A percentile compares a stretch with the other conserved stretches of the same genome.
phyloP scores from a whole-genome alignment of 306 rosid genomes.

The Senna tora region DNA sequence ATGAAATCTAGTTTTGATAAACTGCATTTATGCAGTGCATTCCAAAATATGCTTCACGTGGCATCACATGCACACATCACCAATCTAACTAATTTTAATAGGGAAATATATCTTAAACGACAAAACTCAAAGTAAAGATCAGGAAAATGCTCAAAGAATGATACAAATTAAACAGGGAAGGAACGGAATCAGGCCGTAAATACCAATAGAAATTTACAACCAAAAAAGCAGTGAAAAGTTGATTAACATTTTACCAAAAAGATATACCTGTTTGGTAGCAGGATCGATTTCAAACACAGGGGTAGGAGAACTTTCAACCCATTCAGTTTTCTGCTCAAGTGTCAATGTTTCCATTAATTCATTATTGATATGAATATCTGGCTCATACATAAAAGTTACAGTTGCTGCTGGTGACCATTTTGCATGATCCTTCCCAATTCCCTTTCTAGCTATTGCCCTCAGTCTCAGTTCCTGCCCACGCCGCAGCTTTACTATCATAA shows the following conservation, averaged over 20 bases:
- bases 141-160: neutral
- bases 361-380: constrained; percentile 60
- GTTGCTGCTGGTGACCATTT: constrained; percentile 84
- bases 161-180: neutral
- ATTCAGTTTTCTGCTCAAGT: constrained; percentile 52
- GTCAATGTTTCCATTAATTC: constrained; percentile 67
- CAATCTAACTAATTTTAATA: neutral
- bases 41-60: constrained; percentile 10
- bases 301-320: constrained; percentile 70
- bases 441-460: constrained; percentile 71
- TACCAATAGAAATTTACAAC: neutral
- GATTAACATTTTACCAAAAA: too few species aligned
- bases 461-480: constrained; percentile 70
- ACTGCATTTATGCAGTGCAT: constrained; percentile 1
- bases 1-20: neutral
- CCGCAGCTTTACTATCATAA: constrained; percentile 68
- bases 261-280: constrained; percentile 52
- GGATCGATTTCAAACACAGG: constrained; percentile 61
- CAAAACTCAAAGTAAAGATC: neutral
- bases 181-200: neutral
- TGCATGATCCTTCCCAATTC: constrained; percentile 81
- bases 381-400: constrained; percentile 69
- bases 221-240: neutral
- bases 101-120: neutral
- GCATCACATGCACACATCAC: neutral